Percentiles rank a stretch among this genome's conserved stretches.
phyloP scores from a whole-genome alignment of 2,329 filamentous ascomycete species.

The Trichoderma cornu-damae region DNA sequence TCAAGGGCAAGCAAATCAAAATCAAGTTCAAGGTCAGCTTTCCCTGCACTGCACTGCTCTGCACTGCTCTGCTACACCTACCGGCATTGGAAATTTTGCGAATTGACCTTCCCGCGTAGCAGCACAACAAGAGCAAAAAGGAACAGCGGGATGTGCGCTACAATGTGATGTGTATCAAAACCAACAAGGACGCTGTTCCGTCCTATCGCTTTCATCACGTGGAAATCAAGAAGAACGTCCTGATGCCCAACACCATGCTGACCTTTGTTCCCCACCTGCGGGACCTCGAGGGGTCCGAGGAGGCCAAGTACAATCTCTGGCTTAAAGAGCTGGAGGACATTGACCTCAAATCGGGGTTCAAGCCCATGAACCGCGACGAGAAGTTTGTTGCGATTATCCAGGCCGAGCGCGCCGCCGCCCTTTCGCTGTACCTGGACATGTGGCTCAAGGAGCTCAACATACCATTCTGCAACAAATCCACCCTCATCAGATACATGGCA shows the following conservation, averaged over 20 bases:
- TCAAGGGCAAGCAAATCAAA: constrained; percentile 40
- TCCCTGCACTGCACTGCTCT: not conserved
- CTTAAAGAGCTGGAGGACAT: constrained; percentile 53
- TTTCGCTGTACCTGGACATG: constrained; percentile 49
- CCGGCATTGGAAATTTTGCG: not conserved
- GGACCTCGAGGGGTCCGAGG: constrained; percentile 53
- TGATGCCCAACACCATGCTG: constrained; percentile 56
- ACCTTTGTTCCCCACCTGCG: constrained; percentile 56
- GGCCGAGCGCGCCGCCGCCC: constrained; percentile 47
- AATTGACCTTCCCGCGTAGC: constrained; percentile 32
- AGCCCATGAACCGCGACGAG: constrained; percentile 47
- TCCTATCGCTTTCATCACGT: constrained; percentile 56
- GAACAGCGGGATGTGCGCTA: constrained; percentile 42
- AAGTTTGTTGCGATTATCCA: constrained; percentile 46
- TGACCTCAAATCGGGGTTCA: constrained; percentile 54
- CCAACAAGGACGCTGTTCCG: constrained; percentile 50
- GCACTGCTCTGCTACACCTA: not conserved
- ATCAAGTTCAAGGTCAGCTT: constrained; percentile 47
- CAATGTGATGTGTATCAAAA: constrained; percentile 43
- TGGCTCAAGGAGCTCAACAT: constrained; percentile 50
- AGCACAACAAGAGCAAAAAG: constrained; percentile 41
- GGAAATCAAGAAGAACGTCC: constrained; percentile 54
- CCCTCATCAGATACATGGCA: constrained; percentile 50
- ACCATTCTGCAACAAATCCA: constrained; percentile 47
- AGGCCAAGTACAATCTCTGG: constrained; percentile 51